These are phyloP conservation scores for Alternaria sp. DNA, from an alignment of 2,329 filamentous ascomycete species.

Conservation along the genomic window DNA sequence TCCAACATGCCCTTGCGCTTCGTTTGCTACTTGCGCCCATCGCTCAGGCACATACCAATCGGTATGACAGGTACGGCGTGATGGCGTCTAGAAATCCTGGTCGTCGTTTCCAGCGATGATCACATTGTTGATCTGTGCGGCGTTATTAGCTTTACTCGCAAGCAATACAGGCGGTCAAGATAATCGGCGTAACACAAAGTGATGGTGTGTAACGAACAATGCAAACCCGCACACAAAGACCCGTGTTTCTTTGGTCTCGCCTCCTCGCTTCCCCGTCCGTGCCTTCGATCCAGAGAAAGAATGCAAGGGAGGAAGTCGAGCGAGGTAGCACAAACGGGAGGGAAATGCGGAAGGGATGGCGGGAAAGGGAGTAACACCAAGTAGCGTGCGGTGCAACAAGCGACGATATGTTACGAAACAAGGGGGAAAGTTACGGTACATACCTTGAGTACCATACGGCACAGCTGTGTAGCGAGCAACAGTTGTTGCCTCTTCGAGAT, in stretches of 20 bases:
- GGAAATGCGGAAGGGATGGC: conserved; percentile 18
- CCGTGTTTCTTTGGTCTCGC: conserved; percentile 14
- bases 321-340: conserved; percentile 14
- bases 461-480: conserved; percentile 93
- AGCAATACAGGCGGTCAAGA: conserved; percentile 13
- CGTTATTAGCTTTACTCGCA: conserved; percentile 18
- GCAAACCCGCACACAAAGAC: conserved; percentile 16
- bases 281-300: conserved; percentile 9
- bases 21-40: conserved; percentile 1
- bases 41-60: conserved; percentile 3
- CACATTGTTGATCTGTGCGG: conserved; percentile 78
- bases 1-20: conserved; percentile 2
- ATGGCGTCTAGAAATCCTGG: conserved; percentile 74
- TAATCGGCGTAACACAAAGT: conserved; percentile 16
- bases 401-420: conserved; percentile 21
- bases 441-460: conserved; percentile 80
- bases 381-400: conserved; percentile 14
- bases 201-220: conserved; percentile 31
- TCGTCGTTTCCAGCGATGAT: conserved; percentile 89
- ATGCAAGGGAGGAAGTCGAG: conserved; percentile 20
- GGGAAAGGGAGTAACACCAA: conserved; percentile 14
- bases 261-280: conserved; percentile 34
- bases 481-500: conserved; percentile 99
- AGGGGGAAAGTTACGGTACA: conserved; percentile 30
- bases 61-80: conserved; percentile 7